Conservation (phyloP, 371 early-diverging fungal species). For the Mucor plumbeus region DNA sequence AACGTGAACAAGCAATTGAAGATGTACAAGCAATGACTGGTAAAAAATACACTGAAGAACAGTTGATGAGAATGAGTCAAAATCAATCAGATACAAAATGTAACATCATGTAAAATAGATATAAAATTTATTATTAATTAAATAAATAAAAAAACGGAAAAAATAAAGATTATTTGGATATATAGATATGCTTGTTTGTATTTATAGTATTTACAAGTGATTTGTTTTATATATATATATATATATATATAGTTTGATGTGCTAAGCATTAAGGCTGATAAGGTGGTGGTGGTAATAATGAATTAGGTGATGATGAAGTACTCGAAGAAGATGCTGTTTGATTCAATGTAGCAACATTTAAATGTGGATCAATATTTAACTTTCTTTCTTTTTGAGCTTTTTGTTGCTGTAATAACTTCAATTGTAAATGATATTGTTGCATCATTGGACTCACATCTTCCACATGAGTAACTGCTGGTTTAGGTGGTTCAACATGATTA, state of each 20-base stretch:
- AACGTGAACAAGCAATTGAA: slow-evolving; percentile 66
- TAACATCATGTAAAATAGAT: slow-evolving; percentile 39
- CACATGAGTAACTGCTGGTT: slow-evolving; percentile 11
- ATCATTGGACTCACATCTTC: slow-evolving; percentile 25
- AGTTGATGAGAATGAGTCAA: slow-evolving; percentile 40
- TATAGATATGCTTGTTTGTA: not conserved
- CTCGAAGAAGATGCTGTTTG: slow-evolving; percentile 16
- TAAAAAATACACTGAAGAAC: slow-evolving; percentile 46
- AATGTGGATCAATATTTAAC: not conserved
- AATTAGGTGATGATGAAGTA: slow-evolving; percentile 3
- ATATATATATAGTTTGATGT: not conserved
- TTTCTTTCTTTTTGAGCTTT: slow-evolving; percentile 12
- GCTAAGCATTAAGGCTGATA: slow-evolving; percentile 19
- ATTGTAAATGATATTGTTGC: slow-evolving; percentile 34
- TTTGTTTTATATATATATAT: not conserved
- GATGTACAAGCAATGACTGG: slow-evolving; percentile 67
- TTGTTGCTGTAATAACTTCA: slow-evolving; percentile 21
- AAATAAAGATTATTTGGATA: not conserved
- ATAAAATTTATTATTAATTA: not conserved
- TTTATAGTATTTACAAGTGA: not conserved
- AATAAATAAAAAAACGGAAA: not conserved
- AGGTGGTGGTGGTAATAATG: slow-evolving; percentile 27
- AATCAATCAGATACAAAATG: slow-evolving; percentile 32
- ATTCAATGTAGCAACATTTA: not conserved
- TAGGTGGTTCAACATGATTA: slow-evolving; percentile 12